A percentile compares a stretch with the other conserved stretches of the same genome.
phyloP scores from a whole-genome alignment of 306 rosid species.

The Arachis hypogaea region DNA sequence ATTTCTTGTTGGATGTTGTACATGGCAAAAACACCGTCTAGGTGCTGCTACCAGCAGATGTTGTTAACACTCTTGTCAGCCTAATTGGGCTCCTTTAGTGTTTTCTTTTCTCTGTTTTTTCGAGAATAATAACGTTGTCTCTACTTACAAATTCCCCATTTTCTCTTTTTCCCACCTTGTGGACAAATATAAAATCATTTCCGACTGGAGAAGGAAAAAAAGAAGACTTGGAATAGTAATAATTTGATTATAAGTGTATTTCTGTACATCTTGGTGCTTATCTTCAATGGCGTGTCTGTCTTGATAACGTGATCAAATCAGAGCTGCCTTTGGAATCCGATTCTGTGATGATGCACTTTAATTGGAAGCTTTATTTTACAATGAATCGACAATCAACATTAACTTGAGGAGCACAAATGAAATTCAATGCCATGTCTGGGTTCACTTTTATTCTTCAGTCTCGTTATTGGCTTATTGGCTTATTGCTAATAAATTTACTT shows the following conservation, averaged over 20 bases:
- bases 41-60: neutral
- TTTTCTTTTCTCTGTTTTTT: no score
- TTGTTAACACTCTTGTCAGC: neutral
- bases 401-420: neutral
- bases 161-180: neutral
- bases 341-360: conserved; percentile 8
- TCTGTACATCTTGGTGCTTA: neutral
- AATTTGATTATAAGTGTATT: neutral
- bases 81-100: no score
- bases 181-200: neutral
- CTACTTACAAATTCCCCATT: no score
- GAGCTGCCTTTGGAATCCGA: conserved; percentile 33
- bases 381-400: neutral
- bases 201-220: neutral
- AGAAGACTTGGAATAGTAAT: neutral
- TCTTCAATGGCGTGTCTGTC: neutral
- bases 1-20: conserved; percentile 51
- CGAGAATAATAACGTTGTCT: neutral
- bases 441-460: neutral
- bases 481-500: no score
- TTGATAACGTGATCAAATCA: neutral
- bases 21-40: conserved; percentile 3
- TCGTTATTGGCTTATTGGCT: no score
- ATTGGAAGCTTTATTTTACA: conserved; percentile 20
- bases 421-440: neutral